phyloP scores from a whole-genome alignment of 805 yeast genomes.

The Kurtzmaniella cleridarum region DNA sequence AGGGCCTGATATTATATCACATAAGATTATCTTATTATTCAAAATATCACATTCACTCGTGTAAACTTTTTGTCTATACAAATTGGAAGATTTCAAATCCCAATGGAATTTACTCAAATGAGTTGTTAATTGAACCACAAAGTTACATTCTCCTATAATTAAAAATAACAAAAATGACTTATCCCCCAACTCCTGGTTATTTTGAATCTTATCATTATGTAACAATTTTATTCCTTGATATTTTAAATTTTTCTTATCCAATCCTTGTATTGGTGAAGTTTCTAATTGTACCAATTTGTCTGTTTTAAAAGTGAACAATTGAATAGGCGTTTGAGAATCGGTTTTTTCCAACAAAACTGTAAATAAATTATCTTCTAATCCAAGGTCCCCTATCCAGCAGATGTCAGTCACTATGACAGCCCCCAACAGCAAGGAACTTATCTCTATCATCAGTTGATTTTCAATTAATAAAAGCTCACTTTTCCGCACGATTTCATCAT shows the following conservation, averaged over 20 bases:
- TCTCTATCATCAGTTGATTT: slow-evolving; percentile 8
- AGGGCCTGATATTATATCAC: not conserved
- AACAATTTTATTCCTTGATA: not conserved
- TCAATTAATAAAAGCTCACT: slow-evolving; percentile 14
- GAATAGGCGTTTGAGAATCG: slow-evolving; percentile 2
- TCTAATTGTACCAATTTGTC: slow-evolving; percentile 6
- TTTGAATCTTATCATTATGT: not conserved
- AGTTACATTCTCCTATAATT: not conserved
- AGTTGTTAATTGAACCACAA: not conserved
- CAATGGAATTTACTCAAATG: not conserved
- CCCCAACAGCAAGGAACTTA: slow-evolving; percentile 5
- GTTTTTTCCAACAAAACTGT: slow-evolving; percentile 12
- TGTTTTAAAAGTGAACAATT: not conserved
- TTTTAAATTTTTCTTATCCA: not conserved
- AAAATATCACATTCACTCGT: not conserved
- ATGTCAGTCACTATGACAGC: slow-evolving; percentile 16
- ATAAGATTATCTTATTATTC: not conserved
- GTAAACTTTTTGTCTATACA: not conserved
- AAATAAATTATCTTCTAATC: slow-evolving; percentile 6
- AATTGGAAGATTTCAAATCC: not conserved
- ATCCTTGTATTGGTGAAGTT: slow-evolving; percentile 1
- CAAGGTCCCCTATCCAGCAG: slow-evolving; percentile 4
- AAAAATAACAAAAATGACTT: not conserved
- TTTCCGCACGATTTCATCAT: slow-evolving; percentile 5
- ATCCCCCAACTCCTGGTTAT: too few species aligned